A percentile compares a stretch with the other conserved stretches of the same genome.
These are phyloP conservation scores for Tetrahymena malaccensis DNA, from an alignment of 73 alveolate species.

Conservation along the genomic window DNA sequence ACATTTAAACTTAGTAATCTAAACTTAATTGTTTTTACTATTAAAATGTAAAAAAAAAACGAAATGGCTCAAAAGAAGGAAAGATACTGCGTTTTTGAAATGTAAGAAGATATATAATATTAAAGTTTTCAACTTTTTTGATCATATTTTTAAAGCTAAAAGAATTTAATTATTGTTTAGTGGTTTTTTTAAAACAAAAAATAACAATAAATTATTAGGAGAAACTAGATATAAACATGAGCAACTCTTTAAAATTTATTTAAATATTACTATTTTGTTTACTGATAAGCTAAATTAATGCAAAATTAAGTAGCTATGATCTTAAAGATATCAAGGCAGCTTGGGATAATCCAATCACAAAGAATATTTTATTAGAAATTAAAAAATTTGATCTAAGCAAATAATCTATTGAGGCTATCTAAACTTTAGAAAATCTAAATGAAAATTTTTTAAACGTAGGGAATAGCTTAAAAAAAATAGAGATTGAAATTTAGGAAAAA, in stretches of 20 bases:
- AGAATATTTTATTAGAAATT: not conserved
- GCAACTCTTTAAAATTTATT: no score
- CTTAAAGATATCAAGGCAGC: not conserved
- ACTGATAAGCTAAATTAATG: not conserved
- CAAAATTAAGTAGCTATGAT: not conserved
- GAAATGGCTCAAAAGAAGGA: no score
- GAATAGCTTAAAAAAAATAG: not conserved
- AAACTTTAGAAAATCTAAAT: not conserved
- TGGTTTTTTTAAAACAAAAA: no score
- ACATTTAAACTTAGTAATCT: no score
- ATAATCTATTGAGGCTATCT: not conserved
- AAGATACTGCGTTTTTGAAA: no score
- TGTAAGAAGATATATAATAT: no score
- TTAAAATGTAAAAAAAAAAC: no score
- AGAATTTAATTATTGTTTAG: no score
- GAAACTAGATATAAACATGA: not conserved
- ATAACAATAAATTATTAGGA: no score
- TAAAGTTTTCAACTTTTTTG: no score
- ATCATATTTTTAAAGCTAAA: no score
- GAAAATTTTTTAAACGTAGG: not conserved
- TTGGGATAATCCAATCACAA: not conserved
- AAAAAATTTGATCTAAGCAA: not conserved
- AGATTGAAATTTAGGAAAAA: not conserved
- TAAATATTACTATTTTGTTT: not conserved
- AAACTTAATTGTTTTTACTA: no score